Conservation (phyloP, 805 yeast genomes). For the Zygosaccharomyces bailii region DNA sequence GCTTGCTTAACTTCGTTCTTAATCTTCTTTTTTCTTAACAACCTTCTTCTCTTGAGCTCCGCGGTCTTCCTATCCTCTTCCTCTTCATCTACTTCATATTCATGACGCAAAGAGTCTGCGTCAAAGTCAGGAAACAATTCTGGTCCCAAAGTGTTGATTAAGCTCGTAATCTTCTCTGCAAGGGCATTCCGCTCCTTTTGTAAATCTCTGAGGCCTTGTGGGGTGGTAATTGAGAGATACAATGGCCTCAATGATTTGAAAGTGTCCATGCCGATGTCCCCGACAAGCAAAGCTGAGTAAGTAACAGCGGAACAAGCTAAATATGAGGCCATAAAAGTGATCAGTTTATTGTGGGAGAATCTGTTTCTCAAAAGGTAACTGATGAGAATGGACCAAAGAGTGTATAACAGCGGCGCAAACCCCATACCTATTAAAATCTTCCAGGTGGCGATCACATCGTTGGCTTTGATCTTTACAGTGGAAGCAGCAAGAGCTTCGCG, state of each 20-base stretch:
- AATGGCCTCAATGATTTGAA: conserved; percentile 80
- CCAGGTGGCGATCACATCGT: conserved; percentile 97
- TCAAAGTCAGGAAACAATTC: conserved; percentile 83
- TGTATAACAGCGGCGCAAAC: conserved; percentile 81
- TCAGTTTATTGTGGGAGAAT: conserved; percentile 32
- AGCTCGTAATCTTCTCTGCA: conserved; percentile 69
- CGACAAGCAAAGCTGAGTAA: conserved; percentile 85
- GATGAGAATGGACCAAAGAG: conserved; percentile 69
- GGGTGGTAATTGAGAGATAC: conserved; percentile 59
- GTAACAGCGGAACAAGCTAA: conserved; percentile 69
- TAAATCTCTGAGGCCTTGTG: conserved; percentile 54
- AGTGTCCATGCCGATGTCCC: conserved; percentile 90
- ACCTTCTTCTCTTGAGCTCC: conserved; percentile 39
- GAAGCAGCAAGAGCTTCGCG: conserved; percentile 78
- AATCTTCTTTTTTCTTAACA: conserved; percentile 28
- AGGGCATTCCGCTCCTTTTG: conserved; percentile 59
- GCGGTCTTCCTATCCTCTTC: conserved; percentile 38
- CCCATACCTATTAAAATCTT: conserved; percentile 87
- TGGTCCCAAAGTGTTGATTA: conserved; percentile 80
- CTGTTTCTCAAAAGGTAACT: conserved; percentile 36
- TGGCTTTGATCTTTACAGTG: conserved; percentile 85
- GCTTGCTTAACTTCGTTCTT: conserved; percentile 17
- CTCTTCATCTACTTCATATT: conserved; percentile 27
- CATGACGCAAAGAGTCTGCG: conserved; percentile 30
- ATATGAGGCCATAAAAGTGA: conserved; percentile 53